Conservation (phyloP, 2,329 filamentous ascomycete species). For the Hypoxylon sp. region DNA sequence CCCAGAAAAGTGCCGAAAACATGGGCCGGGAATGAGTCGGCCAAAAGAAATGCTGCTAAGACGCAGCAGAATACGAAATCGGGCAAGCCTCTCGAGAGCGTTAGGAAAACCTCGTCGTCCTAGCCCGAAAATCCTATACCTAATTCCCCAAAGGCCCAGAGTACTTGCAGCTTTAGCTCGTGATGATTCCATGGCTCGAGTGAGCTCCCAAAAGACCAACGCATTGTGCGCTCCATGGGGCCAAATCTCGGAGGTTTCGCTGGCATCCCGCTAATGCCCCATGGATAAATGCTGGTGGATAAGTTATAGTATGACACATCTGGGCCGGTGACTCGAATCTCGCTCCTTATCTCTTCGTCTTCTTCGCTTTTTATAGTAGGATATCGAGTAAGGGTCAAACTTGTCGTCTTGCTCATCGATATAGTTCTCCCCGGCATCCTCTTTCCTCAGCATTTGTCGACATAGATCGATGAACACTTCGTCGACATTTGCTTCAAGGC, state of each 20-base stretch:
- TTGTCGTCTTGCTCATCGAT: constrained; percentile 61
- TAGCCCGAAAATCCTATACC: constrained; percentile 1
- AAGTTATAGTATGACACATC: constrained; percentile 62
- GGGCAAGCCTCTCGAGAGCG: constrained; percentile 4
- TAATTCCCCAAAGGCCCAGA: constrained; percentile 6
- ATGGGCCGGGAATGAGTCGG: constrained; percentile 1
- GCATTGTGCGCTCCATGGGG: not conserved
- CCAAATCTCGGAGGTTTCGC: constrained; percentile 5
- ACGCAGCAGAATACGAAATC: constrained; percentile 15
- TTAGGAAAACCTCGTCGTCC: constrained; percentile 7
- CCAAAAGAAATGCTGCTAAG: constrained; percentile 9
- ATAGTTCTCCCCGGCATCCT: constrained; percentile 65
- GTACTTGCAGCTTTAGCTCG: not conserved
- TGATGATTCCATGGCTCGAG: constrained; percentile 7
- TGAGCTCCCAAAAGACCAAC: not conserved
- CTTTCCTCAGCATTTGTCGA: constrained; percentile 84
- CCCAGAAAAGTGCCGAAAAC: constrained; percentile 22
- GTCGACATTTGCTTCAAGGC: constrained; percentile 79
- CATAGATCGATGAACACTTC: constrained; percentile 90
- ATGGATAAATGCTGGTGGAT: not conserved
- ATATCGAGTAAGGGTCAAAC: constrained; percentile 56
- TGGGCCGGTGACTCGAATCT: constrained; percentile 54
- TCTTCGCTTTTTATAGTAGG: constrained; percentile 54
- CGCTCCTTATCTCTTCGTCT: constrained; percentile 51
- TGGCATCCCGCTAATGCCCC: not conserved